Evolutionary conservation across 129 eudicot genomes (phyloP).

Genomic region (Chrysanthemum seticuspe): DNA sequence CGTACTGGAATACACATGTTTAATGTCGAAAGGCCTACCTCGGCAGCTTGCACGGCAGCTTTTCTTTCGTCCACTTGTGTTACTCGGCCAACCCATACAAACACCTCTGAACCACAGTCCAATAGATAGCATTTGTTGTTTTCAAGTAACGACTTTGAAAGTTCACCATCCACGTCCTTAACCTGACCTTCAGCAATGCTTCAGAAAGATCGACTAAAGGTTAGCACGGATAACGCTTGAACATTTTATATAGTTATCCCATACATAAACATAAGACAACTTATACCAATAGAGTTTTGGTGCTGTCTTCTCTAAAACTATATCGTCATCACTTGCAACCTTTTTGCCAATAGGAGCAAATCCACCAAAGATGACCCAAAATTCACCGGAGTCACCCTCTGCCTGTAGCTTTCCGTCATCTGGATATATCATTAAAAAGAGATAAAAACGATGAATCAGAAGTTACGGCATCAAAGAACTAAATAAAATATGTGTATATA

Average conservation of each 20-base stretch:
- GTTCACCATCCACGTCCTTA: slow-evolving; percentile 75
- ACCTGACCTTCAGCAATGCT: slow-evolving; percentile 80
- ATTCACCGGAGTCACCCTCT: slow-evolving; percentile 90
- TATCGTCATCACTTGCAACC: slow-evolving; percentile 86
- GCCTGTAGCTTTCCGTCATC: slow-evolving; percentile 97
- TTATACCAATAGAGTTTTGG: slow-evolving; percentile 73
- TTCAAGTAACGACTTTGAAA: slow-evolving; percentile 79
- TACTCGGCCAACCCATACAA: slow-evolving; percentile 95
- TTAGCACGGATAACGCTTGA: slow-evolving; percentile 5
- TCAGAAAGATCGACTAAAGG: slow-evolving; percentile 27
- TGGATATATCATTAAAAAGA: slow-evolving; percentile 18
- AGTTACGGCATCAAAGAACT: not conserved
- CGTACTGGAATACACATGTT: not conserved
- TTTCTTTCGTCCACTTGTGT: slow-evolving; percentile 97
- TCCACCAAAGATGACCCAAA: slow-evolving; percentile 98
- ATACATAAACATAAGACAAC: slow-evolving; percentile 6
- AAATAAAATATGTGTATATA: slow-evolving; percentile 10
- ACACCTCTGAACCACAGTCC: slow-evolving; percentile 96
- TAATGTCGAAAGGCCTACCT: slow-evolving; percentile 39
- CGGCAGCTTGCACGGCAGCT: slow-evolving; percentile 87
- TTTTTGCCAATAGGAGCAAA: slow-evolving; percentile 97
- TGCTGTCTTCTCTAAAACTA: slow-evolving; percentile 71
- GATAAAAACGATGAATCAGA: not conserved
- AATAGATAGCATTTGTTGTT: slow-evolving; percentile 82
- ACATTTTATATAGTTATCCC: not conserved